Percentiles rank a stretch among this genome's conserved stretches.
phyloP scores from a whole-genome alignment of 169 alveolate species.

The Neospora caninum region DNA sequence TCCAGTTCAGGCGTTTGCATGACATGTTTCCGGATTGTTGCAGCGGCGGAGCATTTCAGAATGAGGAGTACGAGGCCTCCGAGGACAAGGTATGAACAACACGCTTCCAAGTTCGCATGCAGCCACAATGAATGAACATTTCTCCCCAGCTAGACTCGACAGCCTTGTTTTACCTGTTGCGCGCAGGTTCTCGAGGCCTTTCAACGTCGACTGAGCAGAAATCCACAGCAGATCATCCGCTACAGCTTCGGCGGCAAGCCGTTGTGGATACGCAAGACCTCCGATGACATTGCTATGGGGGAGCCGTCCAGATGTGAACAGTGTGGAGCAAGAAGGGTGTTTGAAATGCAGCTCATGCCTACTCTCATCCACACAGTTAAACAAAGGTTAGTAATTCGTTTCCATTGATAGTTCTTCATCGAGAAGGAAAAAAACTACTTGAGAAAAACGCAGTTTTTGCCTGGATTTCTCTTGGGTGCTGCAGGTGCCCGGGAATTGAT shows the following conservation, averaged over 20 bases:
- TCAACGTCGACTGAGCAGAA: slow-evolving; percentile 61
- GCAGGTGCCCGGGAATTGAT: neutral
- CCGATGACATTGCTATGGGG: neutral
- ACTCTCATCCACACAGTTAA: slow-evolving; percentile 36
- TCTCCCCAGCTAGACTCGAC: neutral
- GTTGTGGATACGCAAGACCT: slow-evolving; percentile 37
- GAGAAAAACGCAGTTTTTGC: neutral
- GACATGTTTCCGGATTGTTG: neutral
- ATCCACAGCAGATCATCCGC: slow-evolving; percentile 67
- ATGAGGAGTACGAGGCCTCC: slow-evolving; percentile 22
- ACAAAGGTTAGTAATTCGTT: slow-evolving; percentile 17
- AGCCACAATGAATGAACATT: neutral
- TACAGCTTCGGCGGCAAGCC: slow-evolving; percentile 72
- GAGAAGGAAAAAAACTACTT: too few species aligned
- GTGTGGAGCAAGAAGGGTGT: slow-evolving; percentile 66
- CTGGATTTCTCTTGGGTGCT: neutral
- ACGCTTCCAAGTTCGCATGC: neutral
- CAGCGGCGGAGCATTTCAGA: slow-evolving; percentile 35
- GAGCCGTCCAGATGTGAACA: slow-evolving; percentile 45
- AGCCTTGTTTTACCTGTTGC: neutral
- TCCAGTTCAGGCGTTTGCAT: neutral
- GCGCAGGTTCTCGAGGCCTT: slow-evolving; percentile 60
- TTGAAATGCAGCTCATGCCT: slow-evolving; percentile 71
- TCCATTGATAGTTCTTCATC: neutral
- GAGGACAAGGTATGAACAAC: neutral